Conservation (phyloP, 345 rosid genomes). For the Combretum micranthum region DNA sequence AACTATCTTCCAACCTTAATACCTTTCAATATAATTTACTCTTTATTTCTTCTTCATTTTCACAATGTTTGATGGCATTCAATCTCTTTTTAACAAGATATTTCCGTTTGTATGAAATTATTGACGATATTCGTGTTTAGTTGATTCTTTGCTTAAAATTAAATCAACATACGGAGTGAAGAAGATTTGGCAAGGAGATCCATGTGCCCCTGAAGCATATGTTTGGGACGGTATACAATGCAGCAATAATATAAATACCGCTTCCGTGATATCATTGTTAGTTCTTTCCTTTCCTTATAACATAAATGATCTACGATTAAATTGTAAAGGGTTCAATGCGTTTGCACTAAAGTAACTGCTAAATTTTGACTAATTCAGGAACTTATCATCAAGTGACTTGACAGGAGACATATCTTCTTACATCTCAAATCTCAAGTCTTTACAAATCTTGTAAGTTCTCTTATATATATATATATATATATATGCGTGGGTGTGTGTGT, state of each 20-base stretch:
- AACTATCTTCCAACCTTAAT: too few relatives aligned
- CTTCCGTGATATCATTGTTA: slow-evolving; percentile 25
- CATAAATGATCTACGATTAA: not conserved
- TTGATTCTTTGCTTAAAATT: slow-evolving; percentile 25
- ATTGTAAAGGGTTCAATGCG: not conserved
- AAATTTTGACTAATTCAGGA: slow-evolving; percentile 6
- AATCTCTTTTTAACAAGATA: not conserved
- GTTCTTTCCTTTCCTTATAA: not conserved
- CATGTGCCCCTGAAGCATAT: slow-evolving; percentile 24
- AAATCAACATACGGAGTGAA: slow-evolving; percentile 16
- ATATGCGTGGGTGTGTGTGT: too few relatives aligned
- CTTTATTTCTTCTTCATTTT: not conserved
- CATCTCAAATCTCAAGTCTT: slow-evolving; percentile 16
- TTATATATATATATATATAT: too few relatives aligned
- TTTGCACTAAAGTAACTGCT: not conserved
- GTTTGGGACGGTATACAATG: slow-evolving; percentile 28
- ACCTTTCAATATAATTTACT: too few relatives aligned
- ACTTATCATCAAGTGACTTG: slow-evolving; percentile 24
- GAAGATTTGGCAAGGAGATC: slow-evolving; percentile 41
- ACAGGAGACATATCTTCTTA: slow-evolving; percentile 18
- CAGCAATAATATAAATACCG: slow-evolving; percentile 13
- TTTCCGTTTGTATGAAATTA: not conserved
- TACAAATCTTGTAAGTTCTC: slow-evolving; percentile 22
- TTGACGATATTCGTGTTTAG: slow-evolving; percentile 3
- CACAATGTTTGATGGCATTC: not conserved